Percentiles rank a stretch among this genome's conserved stretches.
Evolutionary conservation across 2,329 filamentous ascomycete species (phyloP).

Genomic region (Torrubiella hemipterigena): DNA sequence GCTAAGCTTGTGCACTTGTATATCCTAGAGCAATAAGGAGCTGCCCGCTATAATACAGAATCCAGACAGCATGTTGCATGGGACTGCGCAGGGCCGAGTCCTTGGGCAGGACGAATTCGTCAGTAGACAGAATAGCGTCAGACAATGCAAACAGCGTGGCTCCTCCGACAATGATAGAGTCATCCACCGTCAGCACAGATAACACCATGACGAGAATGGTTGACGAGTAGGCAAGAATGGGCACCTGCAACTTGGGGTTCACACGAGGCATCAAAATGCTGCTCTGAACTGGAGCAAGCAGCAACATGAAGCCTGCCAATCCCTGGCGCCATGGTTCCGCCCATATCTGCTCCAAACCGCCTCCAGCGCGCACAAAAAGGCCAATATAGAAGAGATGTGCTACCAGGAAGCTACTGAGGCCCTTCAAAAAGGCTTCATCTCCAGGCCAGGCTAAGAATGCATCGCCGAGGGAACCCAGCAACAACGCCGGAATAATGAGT

Average conservation of each 20-base stretch:
- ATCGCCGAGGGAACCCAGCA: conserved; percentile 20
- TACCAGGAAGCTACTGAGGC: conserved; percentile 19
- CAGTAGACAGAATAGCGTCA: conserved; percentile 19
- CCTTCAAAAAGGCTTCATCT: conserved; percentile 18
- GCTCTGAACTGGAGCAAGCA: conserved; percentile 15
- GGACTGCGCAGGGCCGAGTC: conserved; percentile 12
- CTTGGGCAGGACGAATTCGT: conserved; percentile 17
- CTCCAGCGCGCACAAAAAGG: conserved; percentile 12
- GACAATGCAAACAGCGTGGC: conserved; percentile 20
- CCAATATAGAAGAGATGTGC: conserved; percentile 21
- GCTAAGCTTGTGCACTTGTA: no score
- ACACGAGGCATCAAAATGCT: conserved; percentile 15
- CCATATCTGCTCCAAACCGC: conserved; percentile 5
- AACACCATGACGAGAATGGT: conserved; percentile 20
- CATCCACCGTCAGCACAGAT: conserved; percentile 15
- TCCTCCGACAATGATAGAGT: conserved; percentile 13
- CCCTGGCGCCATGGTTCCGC: conserved; percentile 8
- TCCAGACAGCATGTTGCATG: conserved; percentile 23
- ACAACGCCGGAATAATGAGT: conserved; percentile 15
- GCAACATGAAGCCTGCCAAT: conserved; percentile 9
- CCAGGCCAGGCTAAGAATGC: conserved; percentile 21
- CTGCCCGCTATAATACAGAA: conserved; percentile 22
- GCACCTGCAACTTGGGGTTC: conserved; percentile 11
- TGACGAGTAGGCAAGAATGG: conserved; percentile 18
- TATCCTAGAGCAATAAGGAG: conserved; percentile 19